Evolutionary conservation across 2,329 filamentous ascomycete genomes (phyloP), one percentile per base, ranked within the genome.

Genomic region (Talaromyces verruculosus): DNA sequence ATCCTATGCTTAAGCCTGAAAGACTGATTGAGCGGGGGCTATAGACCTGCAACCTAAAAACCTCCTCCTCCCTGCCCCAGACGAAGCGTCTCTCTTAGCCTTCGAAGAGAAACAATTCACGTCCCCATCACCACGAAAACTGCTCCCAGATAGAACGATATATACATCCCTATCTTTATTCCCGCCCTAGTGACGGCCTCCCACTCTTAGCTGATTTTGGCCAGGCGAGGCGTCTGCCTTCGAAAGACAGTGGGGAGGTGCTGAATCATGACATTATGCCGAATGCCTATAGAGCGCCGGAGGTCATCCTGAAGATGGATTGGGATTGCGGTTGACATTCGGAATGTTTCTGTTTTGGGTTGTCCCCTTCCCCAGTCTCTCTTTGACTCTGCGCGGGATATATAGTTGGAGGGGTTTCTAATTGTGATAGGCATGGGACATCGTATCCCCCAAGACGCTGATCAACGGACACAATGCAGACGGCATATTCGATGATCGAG

Each of bases 11-110:
- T 25, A 1, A 25, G 25, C 25, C 25, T 25, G 25, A 25, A 25
- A 25, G 25, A 25, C 25, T 25, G 25, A 25, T 25, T 25, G 25
- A 25, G 25, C 25, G 25, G 25, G 25, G 25, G 25, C 1, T 25
- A 25, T 58, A 80, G 78, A 79, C 69, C 80, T 84, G 30, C 82
- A 81, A 66, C 76, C 78, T 2, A 78, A 81, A 65, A 84, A 84
- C 55, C 80, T 84, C 45, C 79, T 84, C 75, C 74, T 82, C 39
- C 73, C 74, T 4, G 77, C 81, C 39, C 17, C 39, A n/a, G 55
- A 65, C 0, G 79, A 83, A 61, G 73, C 80, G 57, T 77, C 77
- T 0, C 79, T 82, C 47, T 69, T 11, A 25, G 66, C 74, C 1
- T 80, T 83, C 28, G 79, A 80, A 68, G 64, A 82, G 22, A 64